Evolutionary conservation across 1,284 basidiomycete species (phyloP), one percentile per base, ranked within the genome.

Genomic region (Golubevia sp.): DNA sequence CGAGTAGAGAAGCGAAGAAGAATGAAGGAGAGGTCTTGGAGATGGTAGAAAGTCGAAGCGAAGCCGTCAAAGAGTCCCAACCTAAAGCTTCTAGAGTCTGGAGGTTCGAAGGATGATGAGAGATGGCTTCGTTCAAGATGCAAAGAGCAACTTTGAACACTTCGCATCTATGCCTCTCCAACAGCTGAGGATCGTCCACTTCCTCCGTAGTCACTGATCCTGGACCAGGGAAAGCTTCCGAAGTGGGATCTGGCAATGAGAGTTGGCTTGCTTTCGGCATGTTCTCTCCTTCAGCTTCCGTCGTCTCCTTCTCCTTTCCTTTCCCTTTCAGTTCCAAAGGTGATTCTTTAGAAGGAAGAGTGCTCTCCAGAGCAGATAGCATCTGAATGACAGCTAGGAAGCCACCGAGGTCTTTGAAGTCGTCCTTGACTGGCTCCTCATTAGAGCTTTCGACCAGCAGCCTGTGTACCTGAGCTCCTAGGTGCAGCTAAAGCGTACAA

Each of bases 361-460:
- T 57, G 15, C 21, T 44, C 34, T 75, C 70, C 5, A 80, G 60
- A 0, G 68, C 61, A 3, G 70, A 70, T 7, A 80, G 67, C n/a
- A 79, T 63, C 55, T 76, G 74, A 6, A 77, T 55, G 3, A 80
- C 64, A 27, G 71, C 71, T 13, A 79, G 61, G 24, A 78, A 79
- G 20, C 77, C 77, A 24, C 77, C 77, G 7, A 63, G 57, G 21
- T 71, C 61, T 20, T 75, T 67, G 58, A 80, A 80, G 6, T 63
- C 66, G 8, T 73, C 72, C 6, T 68, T 65, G 25, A 68, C 63
- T 1, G 44, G 56, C 18, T 34, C 55, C 34, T 55, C 54, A 25
- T 64, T 59, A 7, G 55, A 49, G 18, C 62, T 58, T 44, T 75
- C 73, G 20, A 67, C 54, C 1, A 78, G 61, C 27, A 77, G 51